Evolutionary conservation across 2,329 filamentous ascomycete genomes (phyloP).

Genomic region (Trichothecium sympodiale): DNA sequence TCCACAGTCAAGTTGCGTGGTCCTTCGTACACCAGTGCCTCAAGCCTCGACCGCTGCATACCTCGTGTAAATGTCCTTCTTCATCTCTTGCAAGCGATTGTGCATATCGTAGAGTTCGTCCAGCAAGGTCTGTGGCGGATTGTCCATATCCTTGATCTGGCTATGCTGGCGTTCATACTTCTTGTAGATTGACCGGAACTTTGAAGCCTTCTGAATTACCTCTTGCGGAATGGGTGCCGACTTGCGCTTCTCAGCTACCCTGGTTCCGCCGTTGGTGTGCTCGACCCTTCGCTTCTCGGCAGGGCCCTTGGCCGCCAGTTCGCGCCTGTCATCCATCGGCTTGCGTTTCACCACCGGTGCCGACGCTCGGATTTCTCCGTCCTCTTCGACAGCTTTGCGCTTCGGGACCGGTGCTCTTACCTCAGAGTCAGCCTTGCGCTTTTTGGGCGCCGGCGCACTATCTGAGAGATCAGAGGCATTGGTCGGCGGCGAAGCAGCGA

Average conservation of each 20-base stretch:
- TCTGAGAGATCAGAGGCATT: slow-evolving; percentile 53
- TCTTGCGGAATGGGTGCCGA: slow-evolving; percentile 19
- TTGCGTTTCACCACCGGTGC: too few relatives aligned
- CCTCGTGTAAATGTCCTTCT: slow-evolving; percentile 41
- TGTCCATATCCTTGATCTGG: slow-evolving; percentile 37
- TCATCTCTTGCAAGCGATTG: slow-evolving; percentile 41
- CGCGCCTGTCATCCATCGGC: too few relatives aligned
- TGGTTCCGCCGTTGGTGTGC: slow-evolving; percentile 9
- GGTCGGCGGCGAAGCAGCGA: slow-evolving; percentile 54
- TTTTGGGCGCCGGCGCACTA: slow-evolving; percentile 23
- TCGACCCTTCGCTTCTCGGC: slow-evolving; percentile 14
- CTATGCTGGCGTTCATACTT: slow-evolving; percentile 46
- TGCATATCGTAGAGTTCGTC: slow-evolving; percentile 43
- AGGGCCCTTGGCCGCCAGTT: slow-evolving; percentile 11
- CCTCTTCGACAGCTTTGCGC: slow-evolving; percentile 15
- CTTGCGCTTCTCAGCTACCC: slow-evolving; percentile 6
- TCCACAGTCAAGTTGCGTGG: too few relatives aligned
- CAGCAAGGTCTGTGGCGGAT: slow-evolving; percentile 41
- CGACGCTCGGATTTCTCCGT: neutral
- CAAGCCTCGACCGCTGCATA: slow-evolving; percentile 1
- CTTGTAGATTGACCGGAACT: slow-evolving; percentile 45
- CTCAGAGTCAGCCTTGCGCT: slow-evolving; percentile 28
- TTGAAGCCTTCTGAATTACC: slow-evolving; percentile 39
- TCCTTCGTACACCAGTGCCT: too few relatives aligned
- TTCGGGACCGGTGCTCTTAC: slow-evolving; percentile 17